Base-by-base conservation (phyloP, 768 basidiomycete species). In the Wakefieldia striispora region DNA sequence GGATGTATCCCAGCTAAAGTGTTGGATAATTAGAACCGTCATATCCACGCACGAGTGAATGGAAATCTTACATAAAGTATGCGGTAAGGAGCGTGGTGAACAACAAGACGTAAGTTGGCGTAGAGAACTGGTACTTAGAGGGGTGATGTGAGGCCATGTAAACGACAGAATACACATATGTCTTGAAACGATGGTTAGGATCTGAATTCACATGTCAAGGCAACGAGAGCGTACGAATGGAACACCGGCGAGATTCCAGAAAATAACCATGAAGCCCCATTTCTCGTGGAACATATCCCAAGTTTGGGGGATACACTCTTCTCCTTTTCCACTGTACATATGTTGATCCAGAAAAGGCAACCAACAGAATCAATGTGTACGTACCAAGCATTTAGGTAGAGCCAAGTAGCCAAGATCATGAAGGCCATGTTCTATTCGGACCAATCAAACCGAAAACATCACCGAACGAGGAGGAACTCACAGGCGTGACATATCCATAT, bases 211-310 rank as follows among this genome's bases (percentile, higher is more conserved):
- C 13, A 27, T 21, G 9, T 11, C 19, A 23, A 34, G n/a, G n/a
- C 6, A 29, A 21, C 9, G 12, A n/a, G 70, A 20, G 20, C 88
- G 55, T 65, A 91, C 89, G 71, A 95, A 94, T 38, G 90, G 91
- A 12, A 93, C 91, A 39, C 93, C 94, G 3, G 94, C 90, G 59
- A 92, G 83, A 65, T 94, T 93, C 95, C 95, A 97, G 75, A 97
- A 97, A 64, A 97, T 97, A 56, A 97, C 86, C 82, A 97, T 87
- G 77, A 95, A 97, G 26, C 95, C 91, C 90, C 90, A 91, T 79
- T 99, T 99, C 65, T 99, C 95, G 60, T 95, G 91, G 75, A 86
- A 97, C 92, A 99, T 99, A 62, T 97, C 97, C 95, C 97, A 98
- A 2, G 93, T 95, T 69, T 95, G 91, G 6, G 92, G 91, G 54